These are phyloP conservation scores for Bretschneidera sinensis DNA, from an alignment of 345 rosid genomes.

Conservation along the genomic window DNA sequence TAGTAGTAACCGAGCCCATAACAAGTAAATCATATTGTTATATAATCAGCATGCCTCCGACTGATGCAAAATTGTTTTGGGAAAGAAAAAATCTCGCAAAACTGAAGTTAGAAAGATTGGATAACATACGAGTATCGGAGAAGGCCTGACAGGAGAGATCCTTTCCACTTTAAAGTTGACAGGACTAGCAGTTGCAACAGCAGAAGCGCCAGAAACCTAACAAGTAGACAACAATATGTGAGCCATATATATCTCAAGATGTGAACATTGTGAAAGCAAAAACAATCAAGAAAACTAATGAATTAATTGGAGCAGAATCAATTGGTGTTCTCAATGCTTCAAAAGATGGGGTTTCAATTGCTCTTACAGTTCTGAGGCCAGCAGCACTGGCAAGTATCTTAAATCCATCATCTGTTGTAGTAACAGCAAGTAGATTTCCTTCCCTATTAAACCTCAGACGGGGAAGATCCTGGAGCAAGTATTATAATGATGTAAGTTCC, in stretches of 20 bases:
- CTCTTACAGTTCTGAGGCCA: slow-evolving; percentile 63
- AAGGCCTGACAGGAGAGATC: slow-evolving; percentile 73
- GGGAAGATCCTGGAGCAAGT: slow-evolving; percentile 56
- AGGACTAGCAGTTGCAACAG: slow-evolving; percentile 42
- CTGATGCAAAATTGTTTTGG: too few species aligned
- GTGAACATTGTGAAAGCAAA: slow-evolving; percentile 10
- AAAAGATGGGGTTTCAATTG: slow-evolving; percentile 50
- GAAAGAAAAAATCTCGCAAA: not conserved
- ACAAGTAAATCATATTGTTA: too few species aligned
- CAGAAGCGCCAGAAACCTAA: slow-evolving; percentile 65
- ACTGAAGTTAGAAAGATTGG: not conserved
- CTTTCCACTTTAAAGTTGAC: slow-evolving; percentile 74
- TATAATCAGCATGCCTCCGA: too few species aligned
- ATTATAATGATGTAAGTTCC: slow-evolving; percentile 2
- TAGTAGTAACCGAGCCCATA: too few species aligned
- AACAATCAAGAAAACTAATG: too few species aligned
- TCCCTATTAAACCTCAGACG: slow-evolving; percentile 80
- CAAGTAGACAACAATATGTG: slow-evolving; percentile 13
- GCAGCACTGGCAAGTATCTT: slow-evolving; percentile 77
- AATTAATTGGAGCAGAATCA: slow-evolving; percentile 57
- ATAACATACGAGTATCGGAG: slow-evolving; percentile 52
- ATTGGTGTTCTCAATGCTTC: slow-evolving; percentile 62
- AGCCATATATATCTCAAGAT: slow-evolving; percentile 10
- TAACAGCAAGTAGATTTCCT: slow-evolving; percentile 86
- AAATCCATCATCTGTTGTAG: slow-evolving; percentile 81